phyloP scores from a whole-genome alignment of 2,329 filamentous ascomycete genomes.

The Cercospora zeae-maydis region DNA sequence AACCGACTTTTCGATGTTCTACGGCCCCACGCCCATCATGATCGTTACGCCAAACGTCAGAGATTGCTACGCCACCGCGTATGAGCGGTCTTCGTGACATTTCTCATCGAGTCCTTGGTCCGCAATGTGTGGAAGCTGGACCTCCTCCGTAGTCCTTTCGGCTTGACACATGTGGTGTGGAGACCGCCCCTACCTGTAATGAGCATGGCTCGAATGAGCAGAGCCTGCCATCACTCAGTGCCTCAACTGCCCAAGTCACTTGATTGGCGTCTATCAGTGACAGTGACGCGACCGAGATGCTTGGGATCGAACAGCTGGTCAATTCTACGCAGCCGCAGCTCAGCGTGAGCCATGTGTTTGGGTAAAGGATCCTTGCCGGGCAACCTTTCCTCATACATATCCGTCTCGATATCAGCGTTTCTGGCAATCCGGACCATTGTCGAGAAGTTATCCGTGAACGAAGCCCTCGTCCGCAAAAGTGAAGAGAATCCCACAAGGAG shows the following conservation, averaged over 20 bases:
- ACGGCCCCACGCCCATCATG: too few relatives aligned
- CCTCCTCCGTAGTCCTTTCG: too few relatives aligned
- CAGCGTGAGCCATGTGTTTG: constrained; percentile 10
- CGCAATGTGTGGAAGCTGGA: too few relatives aligned
- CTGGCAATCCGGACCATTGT: constrained; percentile 16
- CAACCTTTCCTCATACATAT: constrained; percentile 5
- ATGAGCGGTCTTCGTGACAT: too few relatives aligned
- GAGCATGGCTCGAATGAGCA: neutral
- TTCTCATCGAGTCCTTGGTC: too few relatives aligned
- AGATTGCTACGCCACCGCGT: too few relatives aligned
- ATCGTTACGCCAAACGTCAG: too few relatives aligned
- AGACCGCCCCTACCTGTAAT: too few relatives aligned
- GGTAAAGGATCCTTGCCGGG: constrained; percentile 17
- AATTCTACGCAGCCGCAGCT: neutral
- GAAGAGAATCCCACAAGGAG: constrained; percentile 14
- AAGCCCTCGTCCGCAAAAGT: constrained; percentile 13
- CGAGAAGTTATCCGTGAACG: constrained; percentile 25
- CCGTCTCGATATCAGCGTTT: constrained; percentile 11
- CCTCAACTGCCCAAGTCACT: neutral
- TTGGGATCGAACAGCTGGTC: neutral
- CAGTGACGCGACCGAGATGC: neutral
- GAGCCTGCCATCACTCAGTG: too few relatives aligned
- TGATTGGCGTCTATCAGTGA: neutral
- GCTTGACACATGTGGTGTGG: too few relatives aligned
- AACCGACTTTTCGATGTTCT: too few relatives aligned